A percentile compares a stretch with the other conserved stretches of the same genome.
These are phyloP conservation scores for Magnaporthales sp. DNA, from an alignment of 2,329 filamentous ascomycete species.

Conservation along the genomic window DNA sequence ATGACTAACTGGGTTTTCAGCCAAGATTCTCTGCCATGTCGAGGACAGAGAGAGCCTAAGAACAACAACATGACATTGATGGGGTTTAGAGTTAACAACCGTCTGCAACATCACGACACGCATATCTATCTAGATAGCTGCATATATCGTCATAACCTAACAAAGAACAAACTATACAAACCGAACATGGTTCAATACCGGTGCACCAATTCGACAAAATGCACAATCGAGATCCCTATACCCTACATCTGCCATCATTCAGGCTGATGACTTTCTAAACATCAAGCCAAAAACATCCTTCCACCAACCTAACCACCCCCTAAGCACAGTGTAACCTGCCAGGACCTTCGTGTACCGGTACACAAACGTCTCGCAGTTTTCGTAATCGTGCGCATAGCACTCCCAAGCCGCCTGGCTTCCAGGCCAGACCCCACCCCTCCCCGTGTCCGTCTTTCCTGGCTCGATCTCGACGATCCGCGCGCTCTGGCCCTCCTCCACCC, in stretches of 20 bases:
- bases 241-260: neutral
- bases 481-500: constrained; percentile 22
- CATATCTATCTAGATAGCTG: too few relatives aligned
- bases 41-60: too few relatives aligned
- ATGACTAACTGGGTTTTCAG: neutral
- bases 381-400: constrained; percentile 15
- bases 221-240: neutral
- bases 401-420: constrained; percentile 9
- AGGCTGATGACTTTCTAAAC: constrained; percentile 4
- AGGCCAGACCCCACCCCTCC: neutral
- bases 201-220: neutral
- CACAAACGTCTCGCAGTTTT: constrained; percentile 16
- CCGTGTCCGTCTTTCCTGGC: neutral
- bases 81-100: too few relatives aligned
- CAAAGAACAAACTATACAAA: neutral
- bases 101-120: too few relatives aligned
- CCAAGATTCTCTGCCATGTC: neutral
- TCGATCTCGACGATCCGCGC: constrained; percentile 12
- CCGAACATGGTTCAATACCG: neutral
- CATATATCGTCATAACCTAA: too few relatives aligned
- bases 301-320: constrained; percentile 8
- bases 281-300: constrained; percentile 5
- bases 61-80: too few relatives aligned
- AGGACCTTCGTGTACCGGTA: constrained; percentile 14
- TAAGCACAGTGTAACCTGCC: constrained; percentile 2